Evolutionary conservation across 306 rosid species (phyloP).

Genomic region (Carpinus viminea): DNA sequence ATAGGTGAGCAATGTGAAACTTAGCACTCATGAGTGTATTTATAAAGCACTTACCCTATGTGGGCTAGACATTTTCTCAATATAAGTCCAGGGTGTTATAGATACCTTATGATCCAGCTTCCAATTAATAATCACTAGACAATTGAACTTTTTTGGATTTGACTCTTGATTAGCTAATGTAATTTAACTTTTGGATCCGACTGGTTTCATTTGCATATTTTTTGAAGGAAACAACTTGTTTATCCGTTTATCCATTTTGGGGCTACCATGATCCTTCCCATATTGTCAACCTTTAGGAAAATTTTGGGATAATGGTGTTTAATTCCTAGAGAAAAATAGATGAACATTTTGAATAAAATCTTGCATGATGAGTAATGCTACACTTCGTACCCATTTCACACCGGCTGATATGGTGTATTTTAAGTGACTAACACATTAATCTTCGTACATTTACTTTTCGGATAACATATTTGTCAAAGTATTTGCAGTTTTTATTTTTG

Average conservation of each 20-base stretch:
- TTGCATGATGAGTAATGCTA: too few species aligned
- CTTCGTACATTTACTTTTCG: not conserved
- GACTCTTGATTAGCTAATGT: not conserved
- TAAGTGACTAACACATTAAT: too few species aligned
- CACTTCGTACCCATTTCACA: too few species aligned
- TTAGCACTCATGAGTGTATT: too few species aligned
- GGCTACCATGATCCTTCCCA: not conserved
- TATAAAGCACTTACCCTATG: too few species aligned
- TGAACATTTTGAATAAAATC: not conserved
- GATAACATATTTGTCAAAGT: not conserved
- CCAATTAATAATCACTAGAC: not conserved
- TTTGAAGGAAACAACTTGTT: not conserved
- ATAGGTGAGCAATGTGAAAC: too few species aligned
- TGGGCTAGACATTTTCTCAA: too few species aligned
- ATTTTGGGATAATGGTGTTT: not conserved
- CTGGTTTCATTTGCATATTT: not conserved
- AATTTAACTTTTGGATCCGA: not conserved
- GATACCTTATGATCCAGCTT: not conserved
- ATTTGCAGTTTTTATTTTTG: not conserved
- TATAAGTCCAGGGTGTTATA: not conserved
- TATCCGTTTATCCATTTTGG: not conserved
- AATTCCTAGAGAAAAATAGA: not conserved
- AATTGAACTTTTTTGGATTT: not conserved
- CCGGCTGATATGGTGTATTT: too few species aligned
- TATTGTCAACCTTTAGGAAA: not conserved